Base-by-base conservation (phyloP, 306 rosid species). In the Ochetophila trinervis region DNA sequence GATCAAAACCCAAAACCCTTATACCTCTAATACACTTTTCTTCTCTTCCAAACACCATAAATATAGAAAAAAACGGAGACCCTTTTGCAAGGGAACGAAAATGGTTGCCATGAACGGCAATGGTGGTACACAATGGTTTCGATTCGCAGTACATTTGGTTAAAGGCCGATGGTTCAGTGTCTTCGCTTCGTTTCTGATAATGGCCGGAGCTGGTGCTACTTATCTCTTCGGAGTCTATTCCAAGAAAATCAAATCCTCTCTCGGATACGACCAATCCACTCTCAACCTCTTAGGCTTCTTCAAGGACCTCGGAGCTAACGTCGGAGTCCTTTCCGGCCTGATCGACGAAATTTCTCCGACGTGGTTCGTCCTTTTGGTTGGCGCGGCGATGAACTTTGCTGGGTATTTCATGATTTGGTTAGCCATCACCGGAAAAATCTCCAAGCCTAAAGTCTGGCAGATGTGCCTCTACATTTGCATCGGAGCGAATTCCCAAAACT, bases 361-460 rank as follows among this genome's bases (percentile, higher is more conserved):
- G 12, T 84, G 85, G 88, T 71, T 84, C 57, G 79, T 80, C 18
- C 83, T 84, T 15, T 52, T 84, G 0, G 32, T 80, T 15, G 88
- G 88, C 14, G 66, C 85, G 9, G 78, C 62, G 12, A 36, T 84
- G 81, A 84, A 84, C 36, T 84, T 80, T 61, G 23, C 65, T 1
- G 83, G 85, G 1, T 81, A 78, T 42, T 84, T 84, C 76, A 80
- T 84, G 82, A 75, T 84, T 20, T 81, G 86, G 84, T 37, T 81
- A 0, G 79, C 84, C 20, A 74, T 84, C 16, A 75, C 71, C 0
- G 77, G 79, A 11, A 75, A 34, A 61, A 80, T 84, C 8, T 40
- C 80, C 9, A 78, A 54, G 19, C 89, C 86, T 0, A n/a, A 55
- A 50, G 78, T 81, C 14, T 81, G 89, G 89, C 86, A 84, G 0